phyloP scores from a whole-genome alignment of 345 rosid genomes.

The Eucalyptus fibrosa region DNA sequence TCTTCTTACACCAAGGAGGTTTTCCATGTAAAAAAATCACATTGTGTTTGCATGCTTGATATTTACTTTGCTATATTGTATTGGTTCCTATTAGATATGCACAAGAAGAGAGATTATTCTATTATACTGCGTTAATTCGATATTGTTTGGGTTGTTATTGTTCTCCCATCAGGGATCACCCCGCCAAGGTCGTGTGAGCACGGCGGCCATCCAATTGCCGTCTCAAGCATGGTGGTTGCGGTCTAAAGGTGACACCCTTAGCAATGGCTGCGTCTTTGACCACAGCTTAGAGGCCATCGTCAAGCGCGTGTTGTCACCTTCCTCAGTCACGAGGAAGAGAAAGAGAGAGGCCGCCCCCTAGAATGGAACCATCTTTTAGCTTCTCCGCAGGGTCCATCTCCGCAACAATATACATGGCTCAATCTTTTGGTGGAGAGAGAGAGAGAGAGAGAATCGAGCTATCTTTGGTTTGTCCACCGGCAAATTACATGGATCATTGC shows the following conservation, averaged over 20 bases:
- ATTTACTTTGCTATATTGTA: rapidly evolving
- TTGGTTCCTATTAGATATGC: too few species aligned
- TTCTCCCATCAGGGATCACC: too few species aligned
- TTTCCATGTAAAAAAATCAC: too few species aligned
- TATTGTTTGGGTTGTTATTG: too few species aligned
- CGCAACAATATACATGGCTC: background rate
- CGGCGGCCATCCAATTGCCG: rapidly evolving
- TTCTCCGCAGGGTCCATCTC: background rate
- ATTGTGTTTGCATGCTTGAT: too few species aligned
- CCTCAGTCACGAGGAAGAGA: background rate
- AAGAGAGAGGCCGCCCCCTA: background rate
- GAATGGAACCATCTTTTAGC: background rate
- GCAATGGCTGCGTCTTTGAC: background rate
- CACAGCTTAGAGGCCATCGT: background rate
- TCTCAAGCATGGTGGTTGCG: background rate
- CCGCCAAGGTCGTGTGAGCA: background rate
- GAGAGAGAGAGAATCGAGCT: background rate
- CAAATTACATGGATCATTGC: background rate
- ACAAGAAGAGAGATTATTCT: too few species aligned
- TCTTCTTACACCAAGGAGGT: too few species aligned
- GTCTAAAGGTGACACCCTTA: background rate
- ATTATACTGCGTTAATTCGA: rapidly evolving
- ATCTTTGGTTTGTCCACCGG: background rate
- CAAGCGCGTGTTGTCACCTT: background rate
- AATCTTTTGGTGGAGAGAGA: background rate